Evolutionary conservation across 805 yeast genomes (phyloP).

Genomic region (Lachancea thermotolerans): DNA sequence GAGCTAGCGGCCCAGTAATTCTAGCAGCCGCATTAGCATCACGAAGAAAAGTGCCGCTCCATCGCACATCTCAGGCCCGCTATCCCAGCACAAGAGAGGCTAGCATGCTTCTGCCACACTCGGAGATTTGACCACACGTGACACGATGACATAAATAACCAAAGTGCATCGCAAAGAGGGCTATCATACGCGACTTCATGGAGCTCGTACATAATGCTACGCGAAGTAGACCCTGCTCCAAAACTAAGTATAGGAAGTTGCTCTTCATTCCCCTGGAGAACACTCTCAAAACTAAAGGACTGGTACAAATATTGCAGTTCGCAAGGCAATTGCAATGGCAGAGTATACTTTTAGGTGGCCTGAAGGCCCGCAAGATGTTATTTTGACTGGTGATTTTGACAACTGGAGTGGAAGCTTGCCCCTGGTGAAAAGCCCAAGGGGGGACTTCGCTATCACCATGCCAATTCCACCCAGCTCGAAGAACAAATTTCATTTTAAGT

Average conservation of each 20-base stretch:
- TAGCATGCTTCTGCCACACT: too few relatives aligned
- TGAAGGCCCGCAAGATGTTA: conserved; percentile 49
- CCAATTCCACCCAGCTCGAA: conserved; percentile 39
- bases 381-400: conserved; percentile 66
- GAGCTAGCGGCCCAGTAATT: too few relatives aligned
- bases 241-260: neutral
- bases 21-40: too few relatives aligned
- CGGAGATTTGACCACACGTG: too few relatives aligned
- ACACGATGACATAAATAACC: too few relatives aligned
- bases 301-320: neutral
- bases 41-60: too few relatives aligned
- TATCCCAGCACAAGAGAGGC: too few relatives aligned
- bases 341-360: conserved; percentile 36
- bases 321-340: conserved; percentile 6
- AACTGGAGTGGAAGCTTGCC: conserved; percentile 58
- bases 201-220: too few relatives aligned
- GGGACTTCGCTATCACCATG: conserved; percentile 52
- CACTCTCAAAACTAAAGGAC: neutral
- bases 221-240: too few relatives aligned
- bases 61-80: too few relatives aligned
- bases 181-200: too few relatives aligned
- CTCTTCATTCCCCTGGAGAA: neutral
- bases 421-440: conserved; percentile 52
- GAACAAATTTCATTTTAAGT: conserved; percentile 42
- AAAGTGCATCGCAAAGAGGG: too few relatives aligned